Conservation (phyloP, 345 rosid genomes). For the Lepidium didymum region DNA sequence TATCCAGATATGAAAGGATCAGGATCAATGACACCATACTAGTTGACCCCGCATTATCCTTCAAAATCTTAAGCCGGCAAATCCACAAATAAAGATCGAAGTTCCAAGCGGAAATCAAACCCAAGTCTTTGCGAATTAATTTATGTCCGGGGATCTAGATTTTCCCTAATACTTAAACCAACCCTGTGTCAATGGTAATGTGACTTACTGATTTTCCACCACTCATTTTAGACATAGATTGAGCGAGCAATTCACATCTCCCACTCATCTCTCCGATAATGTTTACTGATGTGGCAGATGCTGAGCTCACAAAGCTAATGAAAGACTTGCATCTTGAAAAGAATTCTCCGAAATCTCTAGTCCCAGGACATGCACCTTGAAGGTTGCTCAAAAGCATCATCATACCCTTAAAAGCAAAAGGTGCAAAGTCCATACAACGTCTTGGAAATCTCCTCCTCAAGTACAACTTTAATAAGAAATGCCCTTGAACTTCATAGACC, state of each 20-base stretch:
- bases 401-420: constrained; percentile 19
- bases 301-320: background rate
- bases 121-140: too few relatives aligned
- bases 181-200: too few relatives aligned
- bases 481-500: constrained; percentile 19
- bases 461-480: constrained; percentile 16
- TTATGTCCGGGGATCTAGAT: too few relatives aligned
- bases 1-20: too few relatives aligned
- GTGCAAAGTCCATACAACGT: background rate
- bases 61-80: too few relatives aligned
- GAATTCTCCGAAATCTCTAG: constrained; percentile 2
- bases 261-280: background rate
- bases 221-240: background rate
- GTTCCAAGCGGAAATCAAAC: too few relatives aligned
- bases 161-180: too few relatives aligned
- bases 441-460: background rate
- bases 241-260: background rate
- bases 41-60: too few relatives aligned
- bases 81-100: too few relatives aligned
- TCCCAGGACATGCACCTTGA: background rate
- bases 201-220: background rate
- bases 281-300: background rate
- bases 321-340: background rate
- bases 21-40: too few relatives aligned
- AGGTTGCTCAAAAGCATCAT: background rate